Conservation (phyloP, 306 rosid species). For the Rosa multiflora region DNA sequence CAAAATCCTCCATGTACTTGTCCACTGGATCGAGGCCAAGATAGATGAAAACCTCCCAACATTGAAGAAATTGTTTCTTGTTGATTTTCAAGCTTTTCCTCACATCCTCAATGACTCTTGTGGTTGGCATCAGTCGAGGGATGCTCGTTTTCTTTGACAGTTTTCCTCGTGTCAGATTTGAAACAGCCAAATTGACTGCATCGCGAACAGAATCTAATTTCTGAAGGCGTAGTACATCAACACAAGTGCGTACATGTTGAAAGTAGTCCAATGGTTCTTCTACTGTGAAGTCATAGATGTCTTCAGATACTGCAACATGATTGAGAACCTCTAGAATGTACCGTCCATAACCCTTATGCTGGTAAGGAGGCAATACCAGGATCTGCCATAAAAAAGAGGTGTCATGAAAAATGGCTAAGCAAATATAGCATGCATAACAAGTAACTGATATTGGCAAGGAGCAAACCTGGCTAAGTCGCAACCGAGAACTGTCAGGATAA, state of each 20-base stretch:
- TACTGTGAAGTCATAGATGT: constrained; percentile 72
- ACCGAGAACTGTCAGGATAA: constrained; percentile 71
- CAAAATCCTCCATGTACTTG: constrained; percentile 66
- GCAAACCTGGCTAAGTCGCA: constrained; percentile 85
- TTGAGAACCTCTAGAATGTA: constrained; percentile 70
- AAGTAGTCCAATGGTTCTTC: constrained; percentile 91
- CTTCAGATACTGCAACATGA: constrained; percentile 65
- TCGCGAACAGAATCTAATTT: constrained; percentile 51
- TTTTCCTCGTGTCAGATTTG: constrained; percentile 57
- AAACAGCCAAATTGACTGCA: constrained; percentile 52
- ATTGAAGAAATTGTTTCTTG: constrained; percentile 79
- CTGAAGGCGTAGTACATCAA: constrained; percentile 64
- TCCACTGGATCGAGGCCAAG: constrained; percentile 59
- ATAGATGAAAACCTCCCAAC: constrained; percentile 91
- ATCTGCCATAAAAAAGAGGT: constrained; percentile 56
- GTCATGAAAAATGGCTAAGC: too few relatives aligned
- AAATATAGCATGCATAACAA: too few relatives aligned
- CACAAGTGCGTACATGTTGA: constrained; percentile 75
- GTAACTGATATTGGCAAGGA: constrained; percentile 18
- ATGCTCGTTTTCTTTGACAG: constrained; percentile 63
- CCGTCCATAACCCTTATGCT: constrained; percentile 83
- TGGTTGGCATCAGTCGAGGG: constrained; percentile 61
- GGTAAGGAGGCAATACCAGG: constrained; percentile 79
- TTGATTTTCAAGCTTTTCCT: constrained; percentile 68
- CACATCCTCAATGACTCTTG: constrained; percentile 53